Base-by-base conservation (phyloP, 1,139 yeast genomes). In the Geotrichum macrosporum region DNA sequence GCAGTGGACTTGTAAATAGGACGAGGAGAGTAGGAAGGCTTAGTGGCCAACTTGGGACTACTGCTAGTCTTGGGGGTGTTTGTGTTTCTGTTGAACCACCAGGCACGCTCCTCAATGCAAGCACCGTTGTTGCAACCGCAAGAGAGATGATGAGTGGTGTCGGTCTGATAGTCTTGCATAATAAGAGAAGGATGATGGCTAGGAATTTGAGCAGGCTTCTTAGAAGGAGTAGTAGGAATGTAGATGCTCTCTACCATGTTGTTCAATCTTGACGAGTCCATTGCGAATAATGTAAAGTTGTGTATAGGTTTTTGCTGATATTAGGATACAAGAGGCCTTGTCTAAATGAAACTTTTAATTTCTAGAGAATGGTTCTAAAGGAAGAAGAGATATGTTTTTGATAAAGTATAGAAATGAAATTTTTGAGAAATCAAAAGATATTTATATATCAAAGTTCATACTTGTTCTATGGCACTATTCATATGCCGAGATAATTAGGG, bases 61-160 rank as follows among this genome's bases (percentile, higher is more conserved):
- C 26, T 35, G 21, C 15, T 8, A 15, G 21, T 15, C 26, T 29
- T 30, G 10, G 34, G 8, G 29, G 8, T 12, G 24, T 3, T n/a
- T 8, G 30, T 2, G 32, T 18, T 27, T 38, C 45, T 40, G 54
- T 56, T 55, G 48, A 57, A 53, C 72, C 71, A 65, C 77, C 77
- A 74, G 4, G 76, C 76, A 27, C 63, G 64, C 47, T 73, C 71
- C 34, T 67, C 67, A 51, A 75, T 72, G 57, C 79, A 75, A 20
- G 67, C 64, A 36, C 69, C 71, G 29, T 73, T 73, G 53, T 68
- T 57, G 61, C 79, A 75, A 16, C 78, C 79, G 57, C 79, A 75
- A 22, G 63, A 55, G 44, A 69, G 64, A 22, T 68, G 68, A 51
- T 71, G 74, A 9, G 74, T 66, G 18, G 73, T 63, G 57, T 74